Evolutionary conservation across 305 asterid genomes (phyloP).

Genomic region (Solanum aculeatissimum): DNA sequence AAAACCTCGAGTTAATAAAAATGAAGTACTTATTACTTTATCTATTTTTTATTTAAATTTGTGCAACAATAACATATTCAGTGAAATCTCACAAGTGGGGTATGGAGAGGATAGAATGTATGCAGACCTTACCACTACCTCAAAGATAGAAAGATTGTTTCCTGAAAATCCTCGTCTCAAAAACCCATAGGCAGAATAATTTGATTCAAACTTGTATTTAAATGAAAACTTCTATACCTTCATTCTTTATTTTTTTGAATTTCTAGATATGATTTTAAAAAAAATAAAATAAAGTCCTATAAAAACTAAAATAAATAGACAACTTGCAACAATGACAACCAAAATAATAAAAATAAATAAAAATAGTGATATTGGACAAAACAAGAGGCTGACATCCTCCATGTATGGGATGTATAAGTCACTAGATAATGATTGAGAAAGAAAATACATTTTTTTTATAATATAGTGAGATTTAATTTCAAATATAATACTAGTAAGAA

Average conservation of each 20-base stretch:
- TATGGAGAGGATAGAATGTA: too few species aligned
- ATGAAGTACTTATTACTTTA: too few species aligned
- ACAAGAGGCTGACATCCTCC: background rate
- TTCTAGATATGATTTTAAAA: background rate
- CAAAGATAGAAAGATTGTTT: too few species aligned
- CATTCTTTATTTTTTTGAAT: background rate
- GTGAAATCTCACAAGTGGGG: too few species aligned
- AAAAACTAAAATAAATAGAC: background rate
- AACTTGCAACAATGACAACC: background rate
- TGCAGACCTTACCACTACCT: too few species aligned
- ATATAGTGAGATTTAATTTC: background rate
- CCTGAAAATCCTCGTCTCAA: too few species aligned
- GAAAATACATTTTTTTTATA: too few species aligned
- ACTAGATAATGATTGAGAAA: background rate
- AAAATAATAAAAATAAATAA: background rate
- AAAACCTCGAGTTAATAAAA: accelerated
- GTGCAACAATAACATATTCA: too few species aligned
- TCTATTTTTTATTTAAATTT: too few species aligned
- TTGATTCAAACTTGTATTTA: too few species aligned
- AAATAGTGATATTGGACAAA: background rate
- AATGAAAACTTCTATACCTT: too few species aligned
- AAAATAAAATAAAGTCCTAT: background rate
- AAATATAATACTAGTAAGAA: background rate
- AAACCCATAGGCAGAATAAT: too few species aligned
- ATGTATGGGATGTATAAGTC: background rate